Conservation (phyloP, 1,284 basidiomycete species). For the Rhodotorula sp. region DNA sequence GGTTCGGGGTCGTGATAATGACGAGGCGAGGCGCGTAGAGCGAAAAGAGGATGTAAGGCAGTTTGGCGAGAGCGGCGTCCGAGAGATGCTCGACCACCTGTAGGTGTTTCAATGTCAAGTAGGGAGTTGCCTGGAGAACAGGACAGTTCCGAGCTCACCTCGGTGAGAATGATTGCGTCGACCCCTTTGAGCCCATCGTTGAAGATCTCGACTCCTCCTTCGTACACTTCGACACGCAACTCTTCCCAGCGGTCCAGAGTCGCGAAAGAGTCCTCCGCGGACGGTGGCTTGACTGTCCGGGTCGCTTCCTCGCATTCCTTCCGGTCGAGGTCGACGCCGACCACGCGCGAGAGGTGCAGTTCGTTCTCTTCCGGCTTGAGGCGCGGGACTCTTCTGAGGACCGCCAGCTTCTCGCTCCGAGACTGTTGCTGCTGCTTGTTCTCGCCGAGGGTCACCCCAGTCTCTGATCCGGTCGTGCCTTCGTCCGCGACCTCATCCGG, state of each 20-base stretch:
- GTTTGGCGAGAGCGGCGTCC: constrained; percentile 66
- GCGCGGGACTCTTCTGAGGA: constrained; percentile 19
- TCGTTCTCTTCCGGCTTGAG: constrained; percentile 45
- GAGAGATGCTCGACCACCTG: constrained; percentile 76
- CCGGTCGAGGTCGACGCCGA: constrained; percentile 66
- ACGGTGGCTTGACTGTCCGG: constrained; percentile 34
- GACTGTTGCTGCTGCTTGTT: neutral
- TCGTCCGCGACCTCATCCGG: neutral
- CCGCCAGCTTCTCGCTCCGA: constrained; percentile 3
- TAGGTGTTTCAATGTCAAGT: constrained; percentile 1
- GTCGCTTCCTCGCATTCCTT: constrained; percentile 59
- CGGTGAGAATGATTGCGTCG: constrained; percentile 81
- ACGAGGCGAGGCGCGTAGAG: constrained; percentile 78
- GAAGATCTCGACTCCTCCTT: constrained; percentile 72
- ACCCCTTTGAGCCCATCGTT: constrained; percentile 70
- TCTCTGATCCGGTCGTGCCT: neutral
- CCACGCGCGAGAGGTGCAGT: constrained; percentile 61
- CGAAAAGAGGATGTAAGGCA: constrained; percentile 75
- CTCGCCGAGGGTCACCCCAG: neutral
- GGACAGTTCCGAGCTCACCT: constrained; percentile 63
- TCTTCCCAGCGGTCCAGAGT: constrained; percentile 64
- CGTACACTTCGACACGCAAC: constrained; percentile 71
- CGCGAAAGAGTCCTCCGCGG: neutral
- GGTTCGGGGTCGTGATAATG: constrained; percentile 78
- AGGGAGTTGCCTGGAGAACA: no score